These are phyloP conservation scores for Geotrichum reessii DNA, from an alignment of 1,139 yeast species.

Conservation along the genomic window DNA sequence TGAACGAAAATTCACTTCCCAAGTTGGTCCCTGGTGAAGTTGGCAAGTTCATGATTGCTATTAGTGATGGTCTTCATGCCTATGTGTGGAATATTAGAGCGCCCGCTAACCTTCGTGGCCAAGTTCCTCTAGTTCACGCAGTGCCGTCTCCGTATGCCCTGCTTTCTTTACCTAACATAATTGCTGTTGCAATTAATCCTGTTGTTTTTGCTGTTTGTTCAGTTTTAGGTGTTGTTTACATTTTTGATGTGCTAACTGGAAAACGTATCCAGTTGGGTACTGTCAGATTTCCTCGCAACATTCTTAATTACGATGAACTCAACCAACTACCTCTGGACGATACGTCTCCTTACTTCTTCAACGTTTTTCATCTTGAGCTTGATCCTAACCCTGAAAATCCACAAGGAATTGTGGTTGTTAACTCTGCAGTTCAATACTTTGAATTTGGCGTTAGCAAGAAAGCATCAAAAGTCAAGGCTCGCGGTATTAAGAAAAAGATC, in stretches of 20 bases:
- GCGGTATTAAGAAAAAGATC: conserved; percentile 29
- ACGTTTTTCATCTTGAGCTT: conserved; percentile 37
- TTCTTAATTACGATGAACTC: conserved; percentile 22
- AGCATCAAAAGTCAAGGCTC: conserved; percentile 12
- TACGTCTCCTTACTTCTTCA: background rate
- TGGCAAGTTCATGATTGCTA: conserved; percentile 23
- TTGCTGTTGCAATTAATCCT: conserved; percentile 40
- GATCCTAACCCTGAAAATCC: conserved; percentile 43
- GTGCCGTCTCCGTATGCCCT: conserved; percentile 29
- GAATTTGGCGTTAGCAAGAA: conserved; percentile 46
- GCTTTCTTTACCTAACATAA: conserved; percentile 33
- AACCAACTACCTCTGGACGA: conserved; percentile 3
- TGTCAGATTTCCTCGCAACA: conserved; percentile 12
- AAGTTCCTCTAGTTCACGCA: conserved; percentile 29
- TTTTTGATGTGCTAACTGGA: conserved; percentile 62
- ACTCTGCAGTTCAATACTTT: conserved; percentile 56
- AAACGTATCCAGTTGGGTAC: conserved; percentile 35
- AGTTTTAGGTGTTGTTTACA: conserved; percentile 54
- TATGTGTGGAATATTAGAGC: conserved; percentile 41
- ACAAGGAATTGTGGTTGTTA: conserved; percentile 52
- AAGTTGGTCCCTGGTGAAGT: conserved; percentile 15
- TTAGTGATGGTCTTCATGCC: conserved; percentile 35
- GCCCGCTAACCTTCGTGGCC: conserved; percentile 25
- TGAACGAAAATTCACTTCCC: conserved; percentile 8
- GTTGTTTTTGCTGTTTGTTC: conserved; percentile 55